Evolutionary conservation across 169 alveolate genomes (phyloP).

Genomic region (Plasmodium sp.): DNA sequence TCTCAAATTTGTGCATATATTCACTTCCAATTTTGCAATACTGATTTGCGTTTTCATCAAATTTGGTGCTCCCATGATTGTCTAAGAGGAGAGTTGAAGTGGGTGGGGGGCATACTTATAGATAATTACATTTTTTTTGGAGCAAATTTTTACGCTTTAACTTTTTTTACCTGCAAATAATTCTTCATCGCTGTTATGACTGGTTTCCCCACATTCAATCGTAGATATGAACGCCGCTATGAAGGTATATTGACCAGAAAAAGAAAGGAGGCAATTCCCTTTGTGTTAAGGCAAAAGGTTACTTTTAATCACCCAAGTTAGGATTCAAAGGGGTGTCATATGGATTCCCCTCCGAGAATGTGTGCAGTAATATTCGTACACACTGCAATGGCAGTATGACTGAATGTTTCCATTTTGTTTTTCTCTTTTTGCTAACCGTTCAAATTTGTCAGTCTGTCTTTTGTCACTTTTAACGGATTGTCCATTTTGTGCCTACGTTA

Average conservation of each 20-base stretch:
- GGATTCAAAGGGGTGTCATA: not conserved
- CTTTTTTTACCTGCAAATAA: not conserved
- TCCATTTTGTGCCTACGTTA: constrained; percentile 8
- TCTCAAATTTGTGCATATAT: constrained; percentile 40
- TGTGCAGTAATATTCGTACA: not conserved
- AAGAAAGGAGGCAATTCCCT: not conserved
- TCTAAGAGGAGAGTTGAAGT: not conserved
- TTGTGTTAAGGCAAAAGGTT: not conserved
- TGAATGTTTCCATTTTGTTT: not conserved
- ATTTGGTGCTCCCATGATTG: not conserved
- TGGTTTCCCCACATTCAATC: not conserved
- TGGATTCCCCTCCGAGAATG: not conserved
- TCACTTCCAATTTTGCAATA: constrained; percentile 2
- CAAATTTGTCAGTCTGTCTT: constrained; percentile 23
- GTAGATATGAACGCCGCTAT: constrained; percentile 1
- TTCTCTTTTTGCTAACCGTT: constrained; percentile 35
- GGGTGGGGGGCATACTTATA: not conserved
- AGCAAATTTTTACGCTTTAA: not conserved
- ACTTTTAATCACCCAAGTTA: not conserved
- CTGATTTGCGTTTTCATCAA: not conserved
- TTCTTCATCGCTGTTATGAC: not conserved
- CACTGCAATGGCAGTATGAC: not conserved
- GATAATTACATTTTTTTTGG: not conserved
- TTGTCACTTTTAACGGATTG: not conserved
- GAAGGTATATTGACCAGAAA: not conserved